Conservation (phyloP, 1,284 basidiomycete species). For the Caloboletus firmus region DNA sequence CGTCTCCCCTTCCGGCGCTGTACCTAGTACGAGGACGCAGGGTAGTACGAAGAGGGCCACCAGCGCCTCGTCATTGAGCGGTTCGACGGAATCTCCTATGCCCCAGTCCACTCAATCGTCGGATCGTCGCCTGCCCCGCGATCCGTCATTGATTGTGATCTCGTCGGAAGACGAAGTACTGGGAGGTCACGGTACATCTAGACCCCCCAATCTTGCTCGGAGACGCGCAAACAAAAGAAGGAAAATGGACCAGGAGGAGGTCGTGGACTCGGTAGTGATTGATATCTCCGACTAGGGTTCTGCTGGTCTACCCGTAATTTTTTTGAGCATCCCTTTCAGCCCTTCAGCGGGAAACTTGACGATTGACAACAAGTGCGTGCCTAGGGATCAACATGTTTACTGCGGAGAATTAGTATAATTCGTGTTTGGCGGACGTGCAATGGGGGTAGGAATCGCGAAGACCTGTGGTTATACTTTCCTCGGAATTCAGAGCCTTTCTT, state of each 20-base stretch:
- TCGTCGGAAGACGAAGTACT: constrained; percentile 26
- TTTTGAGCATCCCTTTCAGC: no score
- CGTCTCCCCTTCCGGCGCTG: constrained; percentile 14
- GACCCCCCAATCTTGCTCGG: constrained; percentile 4
- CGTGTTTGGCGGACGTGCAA: no score
- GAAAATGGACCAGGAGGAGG: constrained; percentile 20
- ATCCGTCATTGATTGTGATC: constrained; percentile 29
- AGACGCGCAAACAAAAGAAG: constrained; percentile 10
- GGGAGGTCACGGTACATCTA: not conserved
- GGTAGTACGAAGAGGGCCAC: constrained; percentile 7
- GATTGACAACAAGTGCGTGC: no score
- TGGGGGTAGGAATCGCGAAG: no score
- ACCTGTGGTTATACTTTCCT: no score
- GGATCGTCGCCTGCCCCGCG: constrained; percentile 16
- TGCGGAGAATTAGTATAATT: no score
- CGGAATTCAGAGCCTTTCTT: no score
- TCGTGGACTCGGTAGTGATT: constrained; percentile 28
- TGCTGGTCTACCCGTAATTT: no score
- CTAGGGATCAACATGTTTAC: no score
- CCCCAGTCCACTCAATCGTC: constrained; percentile 22
- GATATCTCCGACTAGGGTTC: constrained; percentile 29
- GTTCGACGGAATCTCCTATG: constrained; percentile 13
- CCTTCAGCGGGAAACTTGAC: no score
- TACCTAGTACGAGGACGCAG: constrained; percentile 18
- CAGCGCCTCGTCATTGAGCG: constrained; percentile 16